Base-by-base conservation (phyloP, 495 filamentous ascomycete genomes). In the Chaetomidium leptoderma region DNA sequence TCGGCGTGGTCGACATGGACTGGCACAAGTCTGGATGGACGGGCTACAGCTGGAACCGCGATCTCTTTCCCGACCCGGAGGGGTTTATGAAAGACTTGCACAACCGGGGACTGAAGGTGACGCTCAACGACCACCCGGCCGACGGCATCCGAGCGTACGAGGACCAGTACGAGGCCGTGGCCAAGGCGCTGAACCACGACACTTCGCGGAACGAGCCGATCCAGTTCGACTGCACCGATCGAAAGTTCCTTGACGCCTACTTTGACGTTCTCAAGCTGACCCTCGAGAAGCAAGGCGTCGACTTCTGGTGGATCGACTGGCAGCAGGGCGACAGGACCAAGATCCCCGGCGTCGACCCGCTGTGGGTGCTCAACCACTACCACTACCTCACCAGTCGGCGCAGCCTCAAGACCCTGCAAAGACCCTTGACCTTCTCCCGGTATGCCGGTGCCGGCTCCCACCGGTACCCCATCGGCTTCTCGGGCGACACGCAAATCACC, bases 281-380 rank as follows among this genome's bases (percentile, higher is more conserved):
- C 4, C 66, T 83, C 26, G 82, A 84, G 57, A 66, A 71, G 16
- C 59, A 78, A 21, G 82, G 77, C 3, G 60, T 76, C 23, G 81
- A 84, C 60, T 78, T 85, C 33, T 84, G 79, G 80, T 85, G 82
- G 82, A 70, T 83, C 30, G 82, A 85, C 67, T 85, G 82, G 82
- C 82, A 85, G 65, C 82, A 85, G 66, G 82, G 82, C 2, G 63
- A 59, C 16, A 53, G 71, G 48, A 81, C 80, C 1, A 67, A 66
- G 13, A 74, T 81, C 27, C 76, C 76, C 0, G 82, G 82, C 11
- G 72, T 84, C 35, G 82, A 85, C 63, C 82, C 82, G 0, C 66
- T 85, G 1, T 84, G 82, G 81, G 63, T 84, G n/a, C 72, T 85
- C 45, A 85, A 84, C 62, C 82, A 85, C 58, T 84, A 74, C 60